Evolutionary conservation across 2,329 filamentous ascomycete species (phyloP).

Genomic region (Sporothrix variecibatus): DNA sequence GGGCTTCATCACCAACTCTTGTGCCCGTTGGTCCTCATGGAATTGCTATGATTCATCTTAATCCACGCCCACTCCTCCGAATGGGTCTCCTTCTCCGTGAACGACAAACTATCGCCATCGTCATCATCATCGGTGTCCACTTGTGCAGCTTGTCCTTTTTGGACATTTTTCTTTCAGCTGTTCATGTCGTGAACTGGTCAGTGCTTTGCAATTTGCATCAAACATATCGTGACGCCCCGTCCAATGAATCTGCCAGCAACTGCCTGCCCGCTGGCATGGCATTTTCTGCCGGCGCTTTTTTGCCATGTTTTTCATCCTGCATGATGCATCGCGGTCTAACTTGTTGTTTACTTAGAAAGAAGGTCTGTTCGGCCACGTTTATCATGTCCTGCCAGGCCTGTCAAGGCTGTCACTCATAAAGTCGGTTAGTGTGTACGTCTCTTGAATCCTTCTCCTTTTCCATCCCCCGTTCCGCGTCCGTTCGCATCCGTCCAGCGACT

Average conservation of each 20-base stretch:
- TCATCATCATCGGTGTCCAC: background rate
- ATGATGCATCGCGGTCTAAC: background rate
- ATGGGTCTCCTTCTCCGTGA: background rate
- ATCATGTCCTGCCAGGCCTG: background rate
- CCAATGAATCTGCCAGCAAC: background rate
- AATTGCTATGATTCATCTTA: background rate
- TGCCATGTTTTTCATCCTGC: background rate
- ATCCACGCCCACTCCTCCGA: background rate
- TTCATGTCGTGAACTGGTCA: background rate
- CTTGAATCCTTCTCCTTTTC: background rate
- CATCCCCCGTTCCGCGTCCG: background rate
- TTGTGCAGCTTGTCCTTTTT: background rate
- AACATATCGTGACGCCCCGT: background rate
- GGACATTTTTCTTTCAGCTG: background rate
- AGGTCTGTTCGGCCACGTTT: slow-evolving; percentile 6
- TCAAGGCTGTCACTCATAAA: background rate
- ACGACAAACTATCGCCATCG: background rate
- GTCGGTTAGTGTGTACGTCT: background rate
- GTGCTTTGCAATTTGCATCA: background rate
- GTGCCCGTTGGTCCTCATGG: background rate
- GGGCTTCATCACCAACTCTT: background rate
- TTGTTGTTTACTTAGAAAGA: background rate
- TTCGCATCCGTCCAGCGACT: background rate
- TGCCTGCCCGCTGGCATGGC: background rate
- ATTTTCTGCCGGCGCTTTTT: background rate